Base-by-base conservation (phyloP, 768 basidiomycete genomes). In the Suillus cothurnatus region DNA sequence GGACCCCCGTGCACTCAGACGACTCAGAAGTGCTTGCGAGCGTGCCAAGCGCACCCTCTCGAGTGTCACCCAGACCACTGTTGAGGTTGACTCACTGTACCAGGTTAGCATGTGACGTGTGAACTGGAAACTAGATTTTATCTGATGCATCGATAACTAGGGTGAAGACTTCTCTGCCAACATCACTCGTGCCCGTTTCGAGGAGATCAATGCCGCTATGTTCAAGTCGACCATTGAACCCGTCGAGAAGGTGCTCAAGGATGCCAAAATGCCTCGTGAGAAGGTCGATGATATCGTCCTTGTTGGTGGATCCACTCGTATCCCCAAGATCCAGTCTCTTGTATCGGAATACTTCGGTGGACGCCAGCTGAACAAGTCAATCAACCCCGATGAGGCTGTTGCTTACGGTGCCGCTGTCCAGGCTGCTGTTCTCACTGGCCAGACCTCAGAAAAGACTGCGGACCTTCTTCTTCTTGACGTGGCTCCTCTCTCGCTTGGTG, bases 311-410 rank as follows among this genome's bases (percentile, higher is more conserved):
- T 99, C 97, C 64, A 99, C 97, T 72, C 97, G 97, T 88, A 99
- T 99, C 77, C 97, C 97, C 70, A 98, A 98, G 85, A 93, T 99
- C 71, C 96, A 98, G 81, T 87, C 95, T 34, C 90, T 99, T 66
- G 97, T 99, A 61, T 98, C 96, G 65, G 97, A 99, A 78, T 97
- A 90, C 87, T 99, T 99, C 79, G 93, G 93, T 79, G 95, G 95
- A 67, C 95, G 97, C 73, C 93, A 96, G 78, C 82, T 98, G 77
- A 99, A 99, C 90, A 99, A 99, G 87, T 97, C 95, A 66, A 99
- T 99, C 84, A 99, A 99, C 88, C 97, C 97, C 68, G 97, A 99
- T 76, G 97, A 99, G 84, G 97, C 97, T 73, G 97, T 99, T 73
- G 97, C 97, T 58, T 98, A 99, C 81, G 97, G 97, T 84, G 97